A percentile compares a stretch with the other conserved stretches of the same genome.
phyloP scores from a whole-genome alignment of 116 monocot genomes.

The Trichopus zeylanicus region DNA sequence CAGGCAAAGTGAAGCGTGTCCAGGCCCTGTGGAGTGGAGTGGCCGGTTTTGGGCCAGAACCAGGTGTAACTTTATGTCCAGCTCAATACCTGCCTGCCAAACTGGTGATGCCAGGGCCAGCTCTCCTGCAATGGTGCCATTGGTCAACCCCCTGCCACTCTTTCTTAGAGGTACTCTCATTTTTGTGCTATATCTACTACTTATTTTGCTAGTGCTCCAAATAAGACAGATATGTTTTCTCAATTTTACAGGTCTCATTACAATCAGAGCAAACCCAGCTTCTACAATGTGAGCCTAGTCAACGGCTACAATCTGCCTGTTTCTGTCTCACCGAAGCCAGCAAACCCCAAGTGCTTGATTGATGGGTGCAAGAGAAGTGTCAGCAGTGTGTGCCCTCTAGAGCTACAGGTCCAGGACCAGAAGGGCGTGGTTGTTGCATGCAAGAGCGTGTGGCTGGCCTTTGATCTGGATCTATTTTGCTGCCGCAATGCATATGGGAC shows the following conservation, averaged over 20 bases:
- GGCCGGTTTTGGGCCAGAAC: slow-evolving; percentile 77
- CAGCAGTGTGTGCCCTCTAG: slow-evolving; percentile 42
- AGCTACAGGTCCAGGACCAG: slow-evolving; percentile 36
- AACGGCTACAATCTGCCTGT: slow-evolving; percentile 69
- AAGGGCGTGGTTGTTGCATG: slow-evolving; percentile 35
- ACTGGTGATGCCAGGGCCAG: slow-evolving; percentile 58
- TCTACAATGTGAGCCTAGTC: slow-evolving; percentile 63
- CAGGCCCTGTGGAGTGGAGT: slow-evolving; percentile 41
- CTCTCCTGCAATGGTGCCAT: slow-evolving; percentile 59
- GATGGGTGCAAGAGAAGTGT: slow-evolving; percentile 40
- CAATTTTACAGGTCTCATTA: slow-evolving; percentile 22
- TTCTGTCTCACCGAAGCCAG: slow-evolving; percentile 31
- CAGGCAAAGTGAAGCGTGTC: slow-evolving; percentile 24
- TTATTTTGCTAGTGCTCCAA: too few species aligned
- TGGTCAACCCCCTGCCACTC: slow-evolving; percentile 57
- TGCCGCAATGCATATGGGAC: slow-evolving; percentile 41
- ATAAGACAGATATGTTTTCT: neutral
- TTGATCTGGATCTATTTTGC: slow-evolving; percentile 48
- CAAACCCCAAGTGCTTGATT: slow-evolving; percentile 32
- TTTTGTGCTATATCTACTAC: neutral
- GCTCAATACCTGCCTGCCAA: slow-evolving; percentile 20
- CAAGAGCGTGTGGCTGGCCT: slow-evolving; percentile 73
- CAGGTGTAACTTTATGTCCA: slow-evolving; percentile 37
- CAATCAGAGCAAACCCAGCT: slow-evolving; percentile 40
- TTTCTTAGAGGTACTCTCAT: slow-evolving; percentile 39